Conservation (phyloP, 495 filamentous ascomycete genomes). For the Thermochaetoides thermophila region DNA sequence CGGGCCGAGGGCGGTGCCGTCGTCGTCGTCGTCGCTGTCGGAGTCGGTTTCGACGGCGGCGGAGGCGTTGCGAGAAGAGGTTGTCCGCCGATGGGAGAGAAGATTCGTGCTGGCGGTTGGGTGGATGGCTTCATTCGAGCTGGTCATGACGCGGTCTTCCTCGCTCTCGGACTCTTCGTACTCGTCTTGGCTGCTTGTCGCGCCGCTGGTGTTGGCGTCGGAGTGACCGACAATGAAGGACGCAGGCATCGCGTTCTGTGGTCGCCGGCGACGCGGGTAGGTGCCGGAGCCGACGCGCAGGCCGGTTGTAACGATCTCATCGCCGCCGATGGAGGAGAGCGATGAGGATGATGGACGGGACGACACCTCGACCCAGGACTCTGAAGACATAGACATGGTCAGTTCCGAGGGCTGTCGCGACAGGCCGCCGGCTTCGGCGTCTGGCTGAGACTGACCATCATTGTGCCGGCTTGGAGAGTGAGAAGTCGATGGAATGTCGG, state of each 20-base stretch:
- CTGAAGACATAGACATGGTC: no score
- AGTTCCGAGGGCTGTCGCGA: conserved; percentile 15
- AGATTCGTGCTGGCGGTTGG: conserved; percentile 12
- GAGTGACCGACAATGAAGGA: conserved; percentile 22
- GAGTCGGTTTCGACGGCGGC: conserved; percentile 14
- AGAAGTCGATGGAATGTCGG: no score
- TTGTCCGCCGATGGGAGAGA: conserved; percentile 10
- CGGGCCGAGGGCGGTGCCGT: conserved; percentile 60
- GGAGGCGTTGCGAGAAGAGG: no score
- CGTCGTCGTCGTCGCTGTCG: conserved; percentile 50
- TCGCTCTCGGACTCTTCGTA: conserved; percentile 43
- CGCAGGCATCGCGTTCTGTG: conserved; percentile 24
- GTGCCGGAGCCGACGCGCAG: conserved; percentile 50
- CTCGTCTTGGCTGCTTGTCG: conserved; percentile 73
- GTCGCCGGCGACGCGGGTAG: conserved; percentile 40
- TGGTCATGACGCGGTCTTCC: conserved; percentile 67
- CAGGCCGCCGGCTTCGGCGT: conserved; percentile 21
- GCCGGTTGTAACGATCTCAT: conserved; percentile 79
- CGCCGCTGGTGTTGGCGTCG: conserved; percentile 33
- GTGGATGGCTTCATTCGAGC: conserved; percentile 64
- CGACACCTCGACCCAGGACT: conserved; percentile 92
- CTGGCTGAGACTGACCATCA: no score
- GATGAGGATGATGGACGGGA: conserved; percentile 86
- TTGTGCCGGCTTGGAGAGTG: no score
- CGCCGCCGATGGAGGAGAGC: conserved; percentile 72